Evolutionary conservation across 768 basidiomycete genomes (phyloP), one percentile per base, ranked within the genome.

Genomic region (Kwoniella dendrophila): DNA sequence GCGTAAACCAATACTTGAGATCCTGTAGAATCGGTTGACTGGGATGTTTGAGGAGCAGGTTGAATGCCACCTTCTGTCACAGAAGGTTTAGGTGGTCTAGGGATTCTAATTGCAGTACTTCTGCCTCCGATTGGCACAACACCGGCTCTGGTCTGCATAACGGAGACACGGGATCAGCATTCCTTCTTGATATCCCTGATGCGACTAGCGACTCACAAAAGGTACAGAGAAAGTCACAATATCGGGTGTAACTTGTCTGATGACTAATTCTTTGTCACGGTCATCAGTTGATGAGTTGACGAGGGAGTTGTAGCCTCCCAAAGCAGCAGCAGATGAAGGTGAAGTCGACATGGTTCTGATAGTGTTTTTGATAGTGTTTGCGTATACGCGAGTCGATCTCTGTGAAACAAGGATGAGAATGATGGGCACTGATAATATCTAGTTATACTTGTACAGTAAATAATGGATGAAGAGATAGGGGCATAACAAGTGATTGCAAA

Each of bases 1-100:
- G 89, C 90, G n/a, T 91, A 81, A 12, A 92, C 82, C 86, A 90
- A 93, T 27, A 93, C 86, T 12, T 84, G 86, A 36, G 87, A 86
- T 4, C 43, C 56, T 3, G 57, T 22, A 10, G 43, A 52, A 12
- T 48, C 38, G 18, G 57, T 22, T 3, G 43, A 52, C 8, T 48
- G 29, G 18, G 24, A 22, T 14, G 44, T 26, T 29, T 52, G 51
- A 38, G 60, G 52, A 12, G 53, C 36, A 12, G 60, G 60, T 38
- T 62, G 60, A 18, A 62, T 62, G 32, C 44, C 50, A 14, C 11
- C 20, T 16, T 47, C 53, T 1, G 43, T 47, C 27, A 62, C 53
- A 18, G 60, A 47, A 14, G 60, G 60, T 32, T 50, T 54, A 4
- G 60, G 32, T 12, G 60, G 16, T 51, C 84, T 83, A 38, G 79